Percentiles rank a stretch among this genome's conserved stretches.
Evolutionary conservation across 163 green algal species (phyloP).

Genomic region (Prototheca wickerhamii): DNA sequence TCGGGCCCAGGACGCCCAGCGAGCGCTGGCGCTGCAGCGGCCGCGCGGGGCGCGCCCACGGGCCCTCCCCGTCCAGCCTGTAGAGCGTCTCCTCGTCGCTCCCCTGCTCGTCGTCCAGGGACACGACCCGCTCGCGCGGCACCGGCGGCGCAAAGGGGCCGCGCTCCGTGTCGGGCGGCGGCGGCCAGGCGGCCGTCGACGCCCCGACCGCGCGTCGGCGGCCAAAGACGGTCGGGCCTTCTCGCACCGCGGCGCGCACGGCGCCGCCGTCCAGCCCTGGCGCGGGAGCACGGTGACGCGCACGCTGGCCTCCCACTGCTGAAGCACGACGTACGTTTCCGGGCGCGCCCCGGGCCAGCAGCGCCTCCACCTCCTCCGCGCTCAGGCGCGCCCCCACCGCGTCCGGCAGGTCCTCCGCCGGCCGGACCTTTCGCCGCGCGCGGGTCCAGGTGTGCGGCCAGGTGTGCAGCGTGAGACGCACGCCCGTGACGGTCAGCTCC

Average conservation of each 20-base stretch:
- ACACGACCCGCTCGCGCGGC: too few species aligned
- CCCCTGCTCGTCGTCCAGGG: too few species aligned
- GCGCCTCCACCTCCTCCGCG: neutral
- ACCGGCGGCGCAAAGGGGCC: too few species aligned
- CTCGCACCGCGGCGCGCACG: neutral
- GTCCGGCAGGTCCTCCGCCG: neutral
- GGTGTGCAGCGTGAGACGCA: slow-evolving; percentile 23
- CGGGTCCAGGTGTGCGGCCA: slow-evolving; percentile 21
- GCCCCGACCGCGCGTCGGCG: too few species aligned
- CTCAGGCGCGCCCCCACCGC: neutral
- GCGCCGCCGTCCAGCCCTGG: too few species aligned
- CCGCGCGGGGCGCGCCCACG: too few species aligned
- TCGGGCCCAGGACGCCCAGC: too few species aligned
- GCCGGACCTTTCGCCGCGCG: slow-evolving; percentile 4
- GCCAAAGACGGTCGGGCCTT: neutral
- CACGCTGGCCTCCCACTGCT: slow-evolving; percentile 36
- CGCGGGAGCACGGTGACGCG: slow-evolving; percentile 25
- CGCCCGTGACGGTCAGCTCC: slow-evolving; percentile 10
- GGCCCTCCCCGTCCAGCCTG: too few species aligned
- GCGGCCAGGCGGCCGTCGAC: too few species aligned
- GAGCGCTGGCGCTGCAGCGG: too few species aligned
- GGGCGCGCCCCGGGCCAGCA: neutral
- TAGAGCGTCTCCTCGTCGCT: too few species aligned
- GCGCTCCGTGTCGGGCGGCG: too few species aligned
- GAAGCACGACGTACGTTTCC: slow-evolving; percentile 33